Conservation (phyloP, 2,329 filamentous ascomycete genomes). For the Fusarium nanum region DNA sequence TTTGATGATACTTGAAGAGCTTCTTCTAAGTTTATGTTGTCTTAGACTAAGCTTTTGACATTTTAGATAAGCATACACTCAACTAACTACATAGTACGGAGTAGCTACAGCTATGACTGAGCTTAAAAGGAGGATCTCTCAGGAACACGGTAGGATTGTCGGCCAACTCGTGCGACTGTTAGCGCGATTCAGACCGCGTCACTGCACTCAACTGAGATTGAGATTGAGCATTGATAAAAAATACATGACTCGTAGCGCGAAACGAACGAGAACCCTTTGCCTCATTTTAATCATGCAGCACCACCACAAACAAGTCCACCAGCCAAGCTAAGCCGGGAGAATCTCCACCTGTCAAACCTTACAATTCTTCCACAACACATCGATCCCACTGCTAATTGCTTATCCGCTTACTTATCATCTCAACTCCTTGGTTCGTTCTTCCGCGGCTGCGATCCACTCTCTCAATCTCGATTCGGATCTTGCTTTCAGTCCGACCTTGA, state of each 20-base stretch:
- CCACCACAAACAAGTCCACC: neutral
- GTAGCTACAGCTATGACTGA: neutral
- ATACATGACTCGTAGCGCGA: slow-evolving; percentile 18
- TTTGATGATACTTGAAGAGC: neutral
- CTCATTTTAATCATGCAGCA: slow-evolving; percentile 18
- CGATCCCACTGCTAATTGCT: slow-evolving; percentile 10
- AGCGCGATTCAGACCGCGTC: slow-evolving; percentile 5
- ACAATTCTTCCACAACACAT: slow-evolving; percentile 22
- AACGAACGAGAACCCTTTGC: slow-evolving; percentile 9
- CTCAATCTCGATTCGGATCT: slow-evolving; percentile 59
- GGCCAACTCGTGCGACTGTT: neutral
- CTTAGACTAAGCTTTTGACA: neutral
- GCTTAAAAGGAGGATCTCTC: neutral
- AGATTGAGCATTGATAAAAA: neutral
- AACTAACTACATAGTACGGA: neutral
- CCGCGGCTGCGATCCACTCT: slow-evolving; percentile 65
- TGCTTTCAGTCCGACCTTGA: slow-evolving; percentile 60
- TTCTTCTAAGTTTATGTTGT: neutral
- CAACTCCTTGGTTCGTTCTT: slow-evolving; percentile 61
- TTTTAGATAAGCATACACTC: neutral
- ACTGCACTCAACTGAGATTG: slow-evolving; percentile 6
- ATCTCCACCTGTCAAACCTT: slow-evolving; percentile 20
- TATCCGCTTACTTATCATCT: slow-evolving; percentile 12
- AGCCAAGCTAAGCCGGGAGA: neutral
- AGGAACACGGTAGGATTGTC: neutral